Evolutionary conservation across 345 rosid species (phyloP).

Genomic region (Eucalyptus lansdowneana): DNA sequence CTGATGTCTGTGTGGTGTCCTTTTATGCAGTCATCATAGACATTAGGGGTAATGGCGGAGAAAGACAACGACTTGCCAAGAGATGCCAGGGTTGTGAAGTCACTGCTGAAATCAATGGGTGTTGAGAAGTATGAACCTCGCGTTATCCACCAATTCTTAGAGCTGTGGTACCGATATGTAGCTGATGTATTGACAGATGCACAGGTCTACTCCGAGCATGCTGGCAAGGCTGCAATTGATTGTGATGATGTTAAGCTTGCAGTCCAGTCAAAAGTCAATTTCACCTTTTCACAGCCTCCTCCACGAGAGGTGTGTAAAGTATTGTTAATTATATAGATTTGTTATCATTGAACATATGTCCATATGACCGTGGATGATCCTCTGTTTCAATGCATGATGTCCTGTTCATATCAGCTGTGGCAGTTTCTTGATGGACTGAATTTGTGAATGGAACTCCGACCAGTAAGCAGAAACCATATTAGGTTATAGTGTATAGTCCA

Average conservation of each 20-base stretch:
- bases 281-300: slow-evolving; percentile 93
- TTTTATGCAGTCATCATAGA: background rate
- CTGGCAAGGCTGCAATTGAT: slow-evolving; percentile 65
- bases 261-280: slow-evolving; percentile 77
- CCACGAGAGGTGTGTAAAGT: slow-evolving; percentile 61
- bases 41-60: slow-evolving; percentile 30
- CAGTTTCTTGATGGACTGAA: background rate
- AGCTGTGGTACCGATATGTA: slow-evolving; percentile 85
- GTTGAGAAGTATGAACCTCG: slow-evolving; percentile 90
- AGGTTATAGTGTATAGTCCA: background rate
- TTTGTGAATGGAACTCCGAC: background rate
- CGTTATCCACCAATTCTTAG: slow-evolving; percentile 76
- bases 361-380: background rate
- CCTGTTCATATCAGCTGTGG: background rate
- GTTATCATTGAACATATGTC: background rate
- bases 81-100: slow-evolving; percentile 77
- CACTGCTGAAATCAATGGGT: slow-evolving; percentile 85
- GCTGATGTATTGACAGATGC: slow-evolving; percentile 79
- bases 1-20: background rate
- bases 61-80: slow-evolving; percentile 63
- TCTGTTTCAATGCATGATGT: background rate
- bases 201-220: slow-evolving; percentile 88
- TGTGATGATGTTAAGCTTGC: slow-evolving; percentile 88
- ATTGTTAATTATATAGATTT: background rate
- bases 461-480: background rate